Evolutionary conservation across 176 grass and related monocot species (phyloP), one percentile per base, ranked within the genome.

Genomic region (Urochloa ruziziensis): DNA sequence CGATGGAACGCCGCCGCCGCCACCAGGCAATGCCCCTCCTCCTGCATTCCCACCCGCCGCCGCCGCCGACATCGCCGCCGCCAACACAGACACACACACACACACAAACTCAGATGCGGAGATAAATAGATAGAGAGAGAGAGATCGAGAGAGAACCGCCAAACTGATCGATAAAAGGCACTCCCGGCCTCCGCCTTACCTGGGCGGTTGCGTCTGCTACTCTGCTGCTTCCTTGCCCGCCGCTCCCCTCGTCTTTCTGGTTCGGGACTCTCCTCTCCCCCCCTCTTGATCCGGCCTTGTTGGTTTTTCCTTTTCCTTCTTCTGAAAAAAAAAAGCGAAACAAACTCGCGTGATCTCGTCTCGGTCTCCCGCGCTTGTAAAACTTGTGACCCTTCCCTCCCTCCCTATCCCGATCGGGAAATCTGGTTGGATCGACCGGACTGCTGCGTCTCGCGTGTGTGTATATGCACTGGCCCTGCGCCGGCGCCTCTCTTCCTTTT

Each of bases 41-140:
- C 14, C 77, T 66, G 69, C 85, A 80, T 57, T 53, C 23, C 18
- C 67, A 67, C 57, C 68, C 57, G 40, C 65, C 75, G 44, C 43
- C 42, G 33, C 32, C 42, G 12, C 16, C 56, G 33, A 19, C 74
- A 47, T 34, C 62, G 29, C 23, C 67, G 29, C 18, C 39, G 18
- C 11, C 6, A 24, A 10, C 43, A 43, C 19, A 23, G 0, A 17
- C 7, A 10, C 43, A 3, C 43, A 12, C 43, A 17, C 44, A 44
- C 19, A 30, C 1, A 16, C 4, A 35, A 27, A 18, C 47, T 33
- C 49, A 80, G 77, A 67, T 24, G 44, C 42, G 19, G 12, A 7
- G 18, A n/a, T n/a, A 16, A 10, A 13, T 5, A 34, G 30, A n/a
- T 10, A 13, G 6, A 6, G 43, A 33, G 2, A 19, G 17, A 11